Base-by-base conservation (phyloP, 1,139 yeast species). In the Tardiomyces depauwii region DNA sequence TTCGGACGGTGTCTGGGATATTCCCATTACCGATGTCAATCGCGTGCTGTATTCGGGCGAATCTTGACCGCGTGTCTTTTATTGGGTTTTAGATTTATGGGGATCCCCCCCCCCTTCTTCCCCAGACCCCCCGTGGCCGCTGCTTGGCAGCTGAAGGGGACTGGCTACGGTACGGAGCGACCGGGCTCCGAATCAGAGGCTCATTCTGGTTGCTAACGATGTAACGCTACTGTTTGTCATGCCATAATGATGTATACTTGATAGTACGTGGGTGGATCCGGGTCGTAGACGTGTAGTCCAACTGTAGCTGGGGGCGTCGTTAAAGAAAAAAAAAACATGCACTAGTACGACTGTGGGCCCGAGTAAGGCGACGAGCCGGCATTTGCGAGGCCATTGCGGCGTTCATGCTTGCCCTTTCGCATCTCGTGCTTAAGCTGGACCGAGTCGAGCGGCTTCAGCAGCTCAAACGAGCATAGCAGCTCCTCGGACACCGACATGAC, bases 1-100 rank as follows among this genome's bases (percentile, higher is more conserved):
- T 4, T 80, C 91, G 0, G 83, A 85, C 55, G 95, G 94, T 0
- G 91, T 88, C 9, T 77, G 87, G 76, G 96, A 88, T 60, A 59
- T 87, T 44, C 91, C 95, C 1, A 68, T 86, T 2, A 72, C 78
- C 2, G 73, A 78, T 44, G 95, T 84, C 0, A 82, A 84, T 58
- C 74, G 75, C 45, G 80, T 84, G 0, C 64, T 87, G 19, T 87
- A 85, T 11, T 13, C 16, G 4, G 36, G 36, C 16, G n/a, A 14
- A 5, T 30, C 36, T 4, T 21, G 25, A 21, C 7, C 7, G n/a
- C n/a, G 25, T 21, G 25, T 7, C 7, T 21, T 21, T 4, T 5
- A 7, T 4, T 21, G 25, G 25, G 4, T 7, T 21, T 21, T 21
- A 4, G 25, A 5, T 21, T 21, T 7, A 4, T 21, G 25, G 25